These are phyloP conservation scores for Aspergillus sp. DNA, from an alignment of 2,329 filamentous ascomycete genomes.

Conservation along the genomic window DNA sequence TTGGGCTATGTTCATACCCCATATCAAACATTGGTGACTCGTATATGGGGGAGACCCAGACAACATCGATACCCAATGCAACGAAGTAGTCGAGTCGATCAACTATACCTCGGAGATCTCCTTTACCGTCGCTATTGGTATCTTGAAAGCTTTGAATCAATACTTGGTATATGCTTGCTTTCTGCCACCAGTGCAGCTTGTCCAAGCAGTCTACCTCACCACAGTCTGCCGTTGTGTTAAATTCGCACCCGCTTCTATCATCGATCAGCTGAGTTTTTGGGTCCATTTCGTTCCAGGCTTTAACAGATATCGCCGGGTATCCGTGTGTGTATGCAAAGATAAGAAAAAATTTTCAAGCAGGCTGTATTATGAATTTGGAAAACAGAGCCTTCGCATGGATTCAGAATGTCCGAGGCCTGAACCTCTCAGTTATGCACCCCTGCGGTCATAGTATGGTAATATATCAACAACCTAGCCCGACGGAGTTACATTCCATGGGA, in stretches of 20 bases:
- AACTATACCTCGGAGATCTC: slow-evolving; percentile 28
- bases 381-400: no score
- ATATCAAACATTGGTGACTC: slow-evolving; percentile 47
- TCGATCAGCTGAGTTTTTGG: neutral
- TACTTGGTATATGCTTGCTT: slow-evolving; percentile 27
- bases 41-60: slow-evolving; percentile 44
- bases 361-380: no score
- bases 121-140: slow-evolving; percentile 28
- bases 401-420: no score
- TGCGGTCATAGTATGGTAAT: slow-evolving; percentile 6
- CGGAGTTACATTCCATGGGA: slow-evolving; percentile 5
- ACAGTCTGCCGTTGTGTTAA: slow-evolving; percentile 1
- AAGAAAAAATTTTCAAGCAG: no score
- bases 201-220: slow-evolving; percentile 7
- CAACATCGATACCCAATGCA: slow-evolving; percentile 24
- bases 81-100: slow-evolving; percentile 25
- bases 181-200: slow-evolving; percentile 33
- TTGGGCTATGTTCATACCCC: slow-evolving; percentile 39
- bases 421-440: neutral
- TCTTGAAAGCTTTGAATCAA: slow-evolving; percentile 31
- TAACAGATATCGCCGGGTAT: neutral
- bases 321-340: neutral
- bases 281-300: neutral
- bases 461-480: neutral
- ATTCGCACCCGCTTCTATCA: neutral